Evolutionary conservation across 2,329 filamentous ascomycete genomes (phyloP).

Genomic region (Aspergillus puulaauensis): DNA sequence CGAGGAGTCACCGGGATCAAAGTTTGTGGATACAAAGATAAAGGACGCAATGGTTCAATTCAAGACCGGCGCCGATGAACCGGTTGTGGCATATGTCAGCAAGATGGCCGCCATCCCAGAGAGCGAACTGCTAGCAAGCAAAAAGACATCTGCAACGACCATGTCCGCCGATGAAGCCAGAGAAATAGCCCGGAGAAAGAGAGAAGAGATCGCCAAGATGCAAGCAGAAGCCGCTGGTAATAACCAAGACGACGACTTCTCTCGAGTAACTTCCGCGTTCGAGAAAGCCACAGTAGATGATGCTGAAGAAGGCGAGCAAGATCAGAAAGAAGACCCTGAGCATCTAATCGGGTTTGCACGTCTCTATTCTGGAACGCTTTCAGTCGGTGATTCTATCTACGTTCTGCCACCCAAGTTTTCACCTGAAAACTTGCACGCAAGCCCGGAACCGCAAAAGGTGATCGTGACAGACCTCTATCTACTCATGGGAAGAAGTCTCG

Average conservation of each 20-base stretch:
- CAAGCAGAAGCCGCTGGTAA: slow-evolving; percentile 58
- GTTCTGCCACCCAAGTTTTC: slow-evolving; percentile 92
- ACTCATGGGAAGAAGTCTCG: slow-evolving; percentile 89
- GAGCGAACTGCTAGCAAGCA: slow-evolving; percentile 83
- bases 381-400: slow-evolving; percentile 86
- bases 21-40: slow-evolving; percentile 66
- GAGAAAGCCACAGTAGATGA: slow-evolving; percentile 58
- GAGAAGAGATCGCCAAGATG: slow-evolving; percentile 80
- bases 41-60: slow-evolving; percentile 82
- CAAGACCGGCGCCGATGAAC: slow-evolving; percentile 66
- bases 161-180: slow-evolving; percentile 87
- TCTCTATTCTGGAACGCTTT: slow-evolving; percentile 86
- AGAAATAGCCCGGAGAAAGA: slow-evolving; percentile 82
- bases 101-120: slow-evolving; percentile 97
- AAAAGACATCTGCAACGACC: slow-evolving; percentile 66
- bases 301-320: slow-evolving; percentile 48
- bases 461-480: slow-evolving; percentile 87
- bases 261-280: slow-evolving; percentile 61
- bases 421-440: slow-evolving; percentile 70
- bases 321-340: slow-evolving; percentile 70
- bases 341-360: slow-evolving; percentile 93
- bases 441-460: slow-evolving; percentile 75
- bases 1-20: slow-evolving; percentile 73
- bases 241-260: slow-evolving; percentile 48
- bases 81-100: slow-evolving; percentile 91